Percentiles rank a stretch among this genome's conserved stretches.
Conservation (phyloP, 768 basidiomycete genomes). For the Plicaturopsis crispa region DNA sequence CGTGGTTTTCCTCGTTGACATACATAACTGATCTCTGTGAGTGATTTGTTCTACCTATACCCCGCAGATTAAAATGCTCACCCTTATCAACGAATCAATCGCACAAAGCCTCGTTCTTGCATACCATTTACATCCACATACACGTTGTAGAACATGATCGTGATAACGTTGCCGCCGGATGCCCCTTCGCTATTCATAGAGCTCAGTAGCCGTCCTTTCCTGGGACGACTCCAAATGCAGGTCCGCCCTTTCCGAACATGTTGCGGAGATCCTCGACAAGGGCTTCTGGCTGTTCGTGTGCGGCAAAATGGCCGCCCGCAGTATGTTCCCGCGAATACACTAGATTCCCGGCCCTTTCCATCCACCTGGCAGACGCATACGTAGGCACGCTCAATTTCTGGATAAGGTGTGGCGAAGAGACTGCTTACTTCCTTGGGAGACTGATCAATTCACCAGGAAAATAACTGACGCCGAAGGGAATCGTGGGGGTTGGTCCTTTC, state of each 20-base stretch:
- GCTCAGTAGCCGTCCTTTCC: slow-evolving; percentile 33
- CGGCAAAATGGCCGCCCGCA: slow-evolving; percentile 53
- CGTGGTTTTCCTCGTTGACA: no score
- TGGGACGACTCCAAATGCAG: slow-evolving; percentile 38
- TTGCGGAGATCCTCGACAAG: slow-evolving; percentile 42
- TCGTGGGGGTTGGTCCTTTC: slow-evolving; percentile 14
- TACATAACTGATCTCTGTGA: no score
- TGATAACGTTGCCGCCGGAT: no score
- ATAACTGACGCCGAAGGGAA: slow-evolving; percentile 41
- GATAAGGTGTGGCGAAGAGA: not conserved
- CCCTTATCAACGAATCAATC: no score
- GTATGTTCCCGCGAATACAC: slow-evolving; percentile 43
- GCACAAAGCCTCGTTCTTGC: no score
- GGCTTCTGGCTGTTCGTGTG: slow-evolving; percentile 38
- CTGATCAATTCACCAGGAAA: slow-evolving; percentile 42
- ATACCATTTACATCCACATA: no score
- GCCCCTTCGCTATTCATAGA: not conserved
- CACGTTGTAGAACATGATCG: no score
- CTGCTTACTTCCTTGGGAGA: slow-evolving; percentile 31
- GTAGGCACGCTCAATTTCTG: not conserved
- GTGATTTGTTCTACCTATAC: no score
- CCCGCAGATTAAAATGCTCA: no score
- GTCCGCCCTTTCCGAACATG: slow-evolving; percentile 50
- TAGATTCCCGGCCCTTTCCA: slow-evolving; percentile 24
- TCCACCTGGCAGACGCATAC: slow-evolving; percentile 30